phyloP scores from a whole-genome alignment of 2,329 filamentous ascomycete species.

The Ophiostoma montium region DNA sequence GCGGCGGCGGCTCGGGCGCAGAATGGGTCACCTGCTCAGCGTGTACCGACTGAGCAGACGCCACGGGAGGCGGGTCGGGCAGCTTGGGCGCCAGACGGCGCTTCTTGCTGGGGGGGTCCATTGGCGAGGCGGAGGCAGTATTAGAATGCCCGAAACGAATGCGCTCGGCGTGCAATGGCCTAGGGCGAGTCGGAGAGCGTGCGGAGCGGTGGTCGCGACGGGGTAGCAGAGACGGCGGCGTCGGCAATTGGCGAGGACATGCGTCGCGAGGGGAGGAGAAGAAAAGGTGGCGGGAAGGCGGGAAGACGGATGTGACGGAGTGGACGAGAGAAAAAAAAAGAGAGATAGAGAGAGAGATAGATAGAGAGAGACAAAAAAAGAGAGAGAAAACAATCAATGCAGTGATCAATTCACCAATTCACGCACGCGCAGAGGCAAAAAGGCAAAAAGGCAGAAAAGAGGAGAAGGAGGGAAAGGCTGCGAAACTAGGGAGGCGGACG shows the following conservation, averaged over 20 bases:
- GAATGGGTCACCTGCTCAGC: background rate
- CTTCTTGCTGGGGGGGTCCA: constrained; percentile 19
- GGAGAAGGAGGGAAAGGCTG: constrained; percentile 3
- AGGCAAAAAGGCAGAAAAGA: constrained; percentile 4
- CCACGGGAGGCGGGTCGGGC: constrained; percentile 12
- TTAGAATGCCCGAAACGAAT: background rate
- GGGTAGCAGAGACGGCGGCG: background rate
- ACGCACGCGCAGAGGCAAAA: background rate
- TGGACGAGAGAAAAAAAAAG: background rate
- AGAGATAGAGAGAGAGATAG: no score
- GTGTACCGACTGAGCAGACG: background rate
- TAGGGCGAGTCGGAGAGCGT: background rate
- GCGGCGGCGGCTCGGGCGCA: background rate
- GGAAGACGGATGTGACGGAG: background rate
- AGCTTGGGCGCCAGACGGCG: constrained; percentile 18
- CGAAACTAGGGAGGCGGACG: background rate
- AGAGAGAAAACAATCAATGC: background rate
- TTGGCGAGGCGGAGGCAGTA: background rate
- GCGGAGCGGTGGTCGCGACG: background rate
- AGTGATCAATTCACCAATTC: no score
- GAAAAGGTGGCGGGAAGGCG: background rate
- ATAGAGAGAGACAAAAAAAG: no score
- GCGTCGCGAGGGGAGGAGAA: background rate
- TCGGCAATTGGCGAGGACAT: constrained; percentile 5
- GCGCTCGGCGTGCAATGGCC: constrained; percentile 1